Base-by-base conservation (phyloP, 139 green algal genomes). In the Coelastrella sp. region DNA sequence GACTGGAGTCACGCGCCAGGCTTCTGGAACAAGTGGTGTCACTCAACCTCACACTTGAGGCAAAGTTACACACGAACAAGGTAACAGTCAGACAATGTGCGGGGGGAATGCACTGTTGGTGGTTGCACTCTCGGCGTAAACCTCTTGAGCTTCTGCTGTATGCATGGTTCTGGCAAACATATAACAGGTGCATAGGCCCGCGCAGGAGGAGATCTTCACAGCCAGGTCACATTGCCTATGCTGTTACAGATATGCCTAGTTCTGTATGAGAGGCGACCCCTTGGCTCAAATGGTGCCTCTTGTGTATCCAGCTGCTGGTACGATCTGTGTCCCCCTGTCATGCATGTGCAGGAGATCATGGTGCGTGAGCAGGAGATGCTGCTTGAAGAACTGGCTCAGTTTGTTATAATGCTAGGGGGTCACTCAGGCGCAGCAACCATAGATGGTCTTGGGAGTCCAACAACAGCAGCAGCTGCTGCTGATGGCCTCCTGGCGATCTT, bases 311-410 rank as follows among this genome's bases (percentile, higher is more conserved):
- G 0, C 32, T 47, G 32, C 32, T 32, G 6, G 56, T 32, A 4
- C 73, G 5, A 3, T 0, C 7, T 76, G 16, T 76, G 20, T 80
- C 32, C 32, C 32, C 0, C 17, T 5, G 14, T 56, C 32, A 68
- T 19, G 79, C 32, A 17, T n/a, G 47, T 66, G 19, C 85, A 90
- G 86, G 87, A 91, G 78, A 91, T 91, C 54, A 91, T 91, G 87
- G 87, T 91, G 20, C 77, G 87, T n/a, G 87, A 91, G 87, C 87
- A 91, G 78, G 78, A 91, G 54, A 87, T 91, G 78, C 79, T 91
- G 87, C 77, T 91, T 20, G 87, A 91, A 57, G 87, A 91, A 16
- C 65, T 91, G 78, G 87, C 79, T n/a, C 22, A 66, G 20, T 91
- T 90, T 71, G 77, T 90, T 3, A 23, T 80, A 17, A 59, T 87